Percentiles rank a stretch among this genome's conserved stretches.
Conservation (phyloP, 192 early-diverging fungal species). For the Phlyctochytrium arcticum region DNA sequence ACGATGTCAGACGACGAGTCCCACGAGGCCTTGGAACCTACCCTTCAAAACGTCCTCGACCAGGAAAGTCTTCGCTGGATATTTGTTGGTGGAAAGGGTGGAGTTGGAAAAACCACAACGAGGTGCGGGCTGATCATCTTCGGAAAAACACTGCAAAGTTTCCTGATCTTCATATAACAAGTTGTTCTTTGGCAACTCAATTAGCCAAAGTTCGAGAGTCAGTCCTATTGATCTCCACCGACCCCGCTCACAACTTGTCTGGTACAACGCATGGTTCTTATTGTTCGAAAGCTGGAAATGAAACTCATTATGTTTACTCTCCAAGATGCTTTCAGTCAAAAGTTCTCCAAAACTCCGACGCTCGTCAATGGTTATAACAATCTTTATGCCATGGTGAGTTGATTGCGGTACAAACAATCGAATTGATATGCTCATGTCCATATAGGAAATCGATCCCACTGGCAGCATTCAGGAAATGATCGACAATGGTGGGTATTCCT, state of each 20-base stretch:
- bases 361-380: constrained; percentile 93
- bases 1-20: constrained; percentile 8
- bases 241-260: constrained; percentile 98
- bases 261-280: constrained; percentile 31
- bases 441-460: constrained; percentile 96
- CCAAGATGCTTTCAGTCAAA: constrained; percentile 95
- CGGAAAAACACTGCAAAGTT: not conserved
- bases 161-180: constrained; percentile 3
- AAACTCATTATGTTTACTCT: not conserved
- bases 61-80: constrained; percentile 96
- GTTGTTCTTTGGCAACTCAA: constrained; percentile 91
- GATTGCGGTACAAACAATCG: not conserved
- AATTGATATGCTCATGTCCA: not conserved
- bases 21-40: constrained; percentile 55
- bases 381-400: constrained; percentile 87
- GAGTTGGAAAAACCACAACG: constrained; percentile 91
- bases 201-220: constrained; percentile 84
- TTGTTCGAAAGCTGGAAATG: not conserved
- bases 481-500: constrained; percentile 65
- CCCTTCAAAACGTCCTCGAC: constrained; percentile 94
- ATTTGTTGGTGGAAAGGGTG: constrained; percentile 99
- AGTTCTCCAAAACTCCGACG: constrained; percentile 95
- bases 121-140: constrained; percentile 25
- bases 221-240: constrained; percentile 96
- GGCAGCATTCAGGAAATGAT: constrained; percentile 99